Evolutionary conservation across 225 moss, liverwort and hornwort genomes (phyloP), one percentile per base, ranked within the genome.

Genomic region (Marchantia polymorpha): DNA sequence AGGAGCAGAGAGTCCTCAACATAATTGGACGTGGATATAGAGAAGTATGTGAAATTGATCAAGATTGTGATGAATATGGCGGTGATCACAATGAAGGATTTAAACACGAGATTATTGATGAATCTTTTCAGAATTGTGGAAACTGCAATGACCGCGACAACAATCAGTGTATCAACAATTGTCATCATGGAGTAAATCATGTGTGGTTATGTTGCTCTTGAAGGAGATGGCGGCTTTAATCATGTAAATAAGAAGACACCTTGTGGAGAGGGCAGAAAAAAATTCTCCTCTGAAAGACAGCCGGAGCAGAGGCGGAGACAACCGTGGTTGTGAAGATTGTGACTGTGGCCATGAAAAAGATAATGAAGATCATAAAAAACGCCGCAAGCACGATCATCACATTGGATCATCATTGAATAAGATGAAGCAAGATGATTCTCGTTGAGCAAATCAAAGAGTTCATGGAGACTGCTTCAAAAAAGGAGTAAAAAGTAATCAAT

Each of bases 331-430:
- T 23, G 84, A 87, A 20, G 79, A 77, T 11, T 83, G 88, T 10
- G 88, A 82, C 13, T 89, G 91, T 23, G 83, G 81, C 0, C 46
- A 64, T 12, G 84, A 69, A 49, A 82, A 49, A 7, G 94, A 94
- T 0, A 86, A 85, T 1, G 96, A 93, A 0, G 93, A 92, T n/a
- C 91, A 91, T 0, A 83, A 79, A 2, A 91, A 91, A 7, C 90
- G 94, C 69, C 94, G 92, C 68, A 92, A 93, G 84, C 92, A 86
- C 30, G 96, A 97, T 73, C 92, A 94, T 46, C 94, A 92, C 66
- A 94, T 93, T 81, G 93, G 93, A 77, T 85, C 65, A 78, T n/a
- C 58, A 25, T 73, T 69, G 61, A 64, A 81, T 70, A 94, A 97
- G 87, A 83, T 90, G 59, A 97, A 97, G 86, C 84, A 92, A 80